Conservation (phyloP, 2,329 filamentous ascomycete genomes). For the Colletotrichum sp. region DNA sequence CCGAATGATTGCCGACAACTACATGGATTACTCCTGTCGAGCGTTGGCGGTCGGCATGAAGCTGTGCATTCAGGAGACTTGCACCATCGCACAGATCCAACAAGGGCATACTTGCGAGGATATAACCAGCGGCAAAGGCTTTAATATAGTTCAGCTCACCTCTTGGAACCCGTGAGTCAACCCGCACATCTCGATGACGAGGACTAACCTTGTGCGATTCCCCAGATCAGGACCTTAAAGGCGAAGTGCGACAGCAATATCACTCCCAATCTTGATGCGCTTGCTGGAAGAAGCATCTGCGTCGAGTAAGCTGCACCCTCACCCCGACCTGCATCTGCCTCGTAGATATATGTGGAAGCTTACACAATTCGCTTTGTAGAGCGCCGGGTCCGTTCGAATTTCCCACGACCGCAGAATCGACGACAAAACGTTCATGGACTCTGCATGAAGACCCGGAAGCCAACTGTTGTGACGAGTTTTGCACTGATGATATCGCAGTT, state of each 20-base stretch:
- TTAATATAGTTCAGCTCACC: neutral
- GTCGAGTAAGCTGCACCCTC: neutral
- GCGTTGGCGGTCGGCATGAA: neutral
- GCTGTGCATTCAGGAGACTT: neutral
- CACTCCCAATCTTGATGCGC: neutral
- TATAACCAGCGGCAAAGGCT: neutral
- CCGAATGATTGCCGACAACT: neutral
- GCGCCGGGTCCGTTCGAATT: neutral
- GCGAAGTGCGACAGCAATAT: neutral
- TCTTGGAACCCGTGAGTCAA: neutral
- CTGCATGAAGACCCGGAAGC: neutral
- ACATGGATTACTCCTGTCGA: neutral
- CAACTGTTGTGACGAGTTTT: neutral
- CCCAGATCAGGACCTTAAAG: neutral
- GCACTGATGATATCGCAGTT: neutral
- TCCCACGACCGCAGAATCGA: neutral
- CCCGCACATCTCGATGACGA: neutral
- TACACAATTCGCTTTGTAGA: neutral
- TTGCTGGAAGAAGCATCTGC: neutral
- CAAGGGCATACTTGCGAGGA: neutral
- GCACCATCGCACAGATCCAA: neutral
- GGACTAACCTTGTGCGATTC: neutral
- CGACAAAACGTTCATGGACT: neutral
- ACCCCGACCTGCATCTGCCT: neutral
- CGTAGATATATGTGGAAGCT: neutral